Base-by-base conservation (phyloP, 805 yeast genomes). In the Wickerhamomyces xylosicus region DNA sequence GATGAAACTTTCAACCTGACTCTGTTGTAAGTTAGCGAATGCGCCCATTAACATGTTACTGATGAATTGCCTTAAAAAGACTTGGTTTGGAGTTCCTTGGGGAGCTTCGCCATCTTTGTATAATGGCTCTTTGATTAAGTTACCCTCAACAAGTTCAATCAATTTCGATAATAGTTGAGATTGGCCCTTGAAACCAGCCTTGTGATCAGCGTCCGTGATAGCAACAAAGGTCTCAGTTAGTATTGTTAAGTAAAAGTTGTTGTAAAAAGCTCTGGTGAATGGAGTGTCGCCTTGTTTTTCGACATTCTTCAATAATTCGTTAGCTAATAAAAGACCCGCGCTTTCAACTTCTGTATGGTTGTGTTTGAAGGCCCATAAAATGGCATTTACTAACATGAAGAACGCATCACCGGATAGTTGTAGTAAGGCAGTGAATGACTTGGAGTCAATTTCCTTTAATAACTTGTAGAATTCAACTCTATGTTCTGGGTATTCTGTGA, bases 331-430 rank as follows among this genome's bases (percentile, higher is more conserved):
- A 50, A 92, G 72, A 20, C 98, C 99, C 40, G 80, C 80, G 46
- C 82, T 89, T 61, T 92, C 98, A 40, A 92, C 97, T 40, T 90
- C 97, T 59, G 97, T 78, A 62, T 92, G 89, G 55, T 89, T 92
- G 61, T 92, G 99, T 63, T 92, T 90, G 61, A 92, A 85, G 0
- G 97, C 97, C 99, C 99, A 92, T 54, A 92, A 69, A 35, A 95
- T 89, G 3, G 97, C 95, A 62, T 87, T 90, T 43, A 92, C 78
- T 41, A 92, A 81, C 42, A 86, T 73, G 56, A 84, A 87, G 72
- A 92, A 90, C 19, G 95, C 95, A 46, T 78, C 87, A 3, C 94
- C 90, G 9, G 97, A 94, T 47, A 92, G 72, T 59, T 86, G 84
- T 43, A 86, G 68, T 48, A 92, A 70, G 1, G 97, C 95, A 42